Evolutionary conservation across 371 early-diverging fungal genomes (phyloP), one percentile per base, ranked within the genome.

Genomic region (Mucor indicus): DNA sequence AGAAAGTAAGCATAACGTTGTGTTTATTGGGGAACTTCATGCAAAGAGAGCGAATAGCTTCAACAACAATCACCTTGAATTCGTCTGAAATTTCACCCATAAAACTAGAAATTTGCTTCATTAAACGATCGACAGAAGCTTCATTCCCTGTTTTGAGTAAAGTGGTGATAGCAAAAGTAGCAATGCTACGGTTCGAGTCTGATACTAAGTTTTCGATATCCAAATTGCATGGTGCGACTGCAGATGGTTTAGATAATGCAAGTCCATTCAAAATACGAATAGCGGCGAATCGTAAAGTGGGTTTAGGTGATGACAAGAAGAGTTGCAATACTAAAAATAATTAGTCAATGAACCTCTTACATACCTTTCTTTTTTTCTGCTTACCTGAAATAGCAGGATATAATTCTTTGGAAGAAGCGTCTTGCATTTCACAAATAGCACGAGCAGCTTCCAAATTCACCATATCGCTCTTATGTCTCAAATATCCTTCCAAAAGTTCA

Each of bases 131-230:
- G 11, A 98, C 96, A 21, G 90, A 90, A 7, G 93, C 90, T 62
- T 98, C 99, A 64, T 92, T 98, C 22, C 99, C 99, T 7, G 98
- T 98, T 87, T 98, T 98, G 23, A 98, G 77, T 49, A 98, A 69
- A 9, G 98, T 98, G 2, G 98, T 98, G 69, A 98, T 98, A 23
- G 99, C 99, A 72, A 98, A 95, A 0, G 98, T 98, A 19, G 99
- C 96, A 49, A 98, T 90, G 52, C 93, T 92, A 55, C 98, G 88
- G 80, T 97, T 98, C 43, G 85, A 75, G 69, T 98, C 98, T 11
- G 93, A 92, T 56, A 98, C 93, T 52, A 97, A 74, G 56, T 88
- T 89, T 67, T 98, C 99, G 85, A 98, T 95, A 72, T 97, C 98
- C 53, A 96, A 64, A 64, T 98, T 98, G 79, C 96, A 96, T 3